These are phyloP conservation scores for Millerago galiae DNA, from an alignment of 805 yeast species.

Conservation along the genomic window DNA sequence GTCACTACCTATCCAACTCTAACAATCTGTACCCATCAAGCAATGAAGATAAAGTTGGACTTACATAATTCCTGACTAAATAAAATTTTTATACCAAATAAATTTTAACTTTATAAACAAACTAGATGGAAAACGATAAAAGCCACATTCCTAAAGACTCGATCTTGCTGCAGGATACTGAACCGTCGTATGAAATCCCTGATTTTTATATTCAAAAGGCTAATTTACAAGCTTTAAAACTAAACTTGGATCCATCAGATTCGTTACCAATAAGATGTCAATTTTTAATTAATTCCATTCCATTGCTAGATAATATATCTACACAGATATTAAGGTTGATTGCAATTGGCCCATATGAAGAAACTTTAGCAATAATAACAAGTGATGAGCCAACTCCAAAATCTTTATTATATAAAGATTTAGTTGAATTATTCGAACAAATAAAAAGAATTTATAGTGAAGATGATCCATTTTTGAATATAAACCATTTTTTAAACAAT, in stretches of 20 bases:
- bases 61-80: too few species aligned
- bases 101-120: too few species aligned
- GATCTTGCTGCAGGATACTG: slow-evolving; percentile 10
- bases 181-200: slow-evolving; percentile 7
- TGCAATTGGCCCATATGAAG: slow-evolving; percentile 70
- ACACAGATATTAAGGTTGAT: slow-evolving; percentile 72
- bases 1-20: too few species aligned
- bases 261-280: slow-evolving; percentile 49
- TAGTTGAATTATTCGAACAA: slow-evolving; percentile 73
- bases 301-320: slow-evolving; percentile 74
- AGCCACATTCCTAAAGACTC: slow-evolving; percentile 18
- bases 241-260: slow-evolving; percentile 50
- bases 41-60: too few species aligned
- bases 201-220: slow-evolving; percentile 28
- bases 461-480: slow-evolving; percentile 66
- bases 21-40: too few species aligned
- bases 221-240: slow-evolving; percentile 55
- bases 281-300: slow-evolving; percentile 59
- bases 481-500: slow-evolving; percentile 41
- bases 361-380: slow-evolving; percentile 63
- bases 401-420: slow-evolving; percentile 53
- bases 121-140: neutral
- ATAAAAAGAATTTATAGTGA: slow-evolving; percentile 62
- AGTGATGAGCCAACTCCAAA: slow-evolving; percentile 59
- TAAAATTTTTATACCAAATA: too few species aligned